phyloP scores from a whole-genome alignment of 106 monocot species.

The Chionographis japonica region DNA sequence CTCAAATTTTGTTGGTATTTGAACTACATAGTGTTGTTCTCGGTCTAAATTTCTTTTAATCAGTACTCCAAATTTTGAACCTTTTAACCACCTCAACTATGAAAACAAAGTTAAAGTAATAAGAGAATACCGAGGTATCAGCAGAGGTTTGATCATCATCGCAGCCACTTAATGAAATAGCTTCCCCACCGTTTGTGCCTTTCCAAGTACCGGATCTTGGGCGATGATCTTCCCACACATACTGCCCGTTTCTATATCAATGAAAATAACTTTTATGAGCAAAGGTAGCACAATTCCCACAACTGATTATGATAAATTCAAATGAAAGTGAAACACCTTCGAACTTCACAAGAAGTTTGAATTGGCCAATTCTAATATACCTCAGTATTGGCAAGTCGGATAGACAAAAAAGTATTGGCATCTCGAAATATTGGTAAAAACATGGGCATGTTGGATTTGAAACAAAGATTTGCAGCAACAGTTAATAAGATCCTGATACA shows the following conservation, averaged over 20 bases:
- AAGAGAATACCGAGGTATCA: constrained; percentile 65
- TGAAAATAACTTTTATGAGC: background rate
- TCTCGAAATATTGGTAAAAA: too few relatives aligned
- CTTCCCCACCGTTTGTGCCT: constrained; percentile 84
- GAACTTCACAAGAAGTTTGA: too few relatives aligned
- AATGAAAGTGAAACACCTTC: background rate
- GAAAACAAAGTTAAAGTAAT: background rate
- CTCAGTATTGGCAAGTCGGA: too few relatives aligned
- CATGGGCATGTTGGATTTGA: too few relatives aligned
- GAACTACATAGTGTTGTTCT: background rate
- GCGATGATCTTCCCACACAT: constrained; percentile 90
- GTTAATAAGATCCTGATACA: too few relatives aligned
- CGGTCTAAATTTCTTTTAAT: too few relatives aligned
- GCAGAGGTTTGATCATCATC: constrained; percentile 91
- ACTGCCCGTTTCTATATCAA: constrained; percentile 57
- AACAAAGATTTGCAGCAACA: too few relatives aligned
- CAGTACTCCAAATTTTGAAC: background rate
- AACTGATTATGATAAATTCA: background rate
- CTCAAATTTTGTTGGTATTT: too few relatives aligned
- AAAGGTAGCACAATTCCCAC: background rate
- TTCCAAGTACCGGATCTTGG: constrained; percentile 78
- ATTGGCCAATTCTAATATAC: too few relatives aligned
- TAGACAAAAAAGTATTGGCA: too few relatives aligned
- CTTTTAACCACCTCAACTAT: background rate
- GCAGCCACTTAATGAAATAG: constrained; percentile 84